A percentile compares a stretch with the other conserved stretches of the same genome.
phyloP scores from a whole-genome alignment of 495 filamentous ascomycete genomes.

The Hypoxylon subgilvum region DNA sequence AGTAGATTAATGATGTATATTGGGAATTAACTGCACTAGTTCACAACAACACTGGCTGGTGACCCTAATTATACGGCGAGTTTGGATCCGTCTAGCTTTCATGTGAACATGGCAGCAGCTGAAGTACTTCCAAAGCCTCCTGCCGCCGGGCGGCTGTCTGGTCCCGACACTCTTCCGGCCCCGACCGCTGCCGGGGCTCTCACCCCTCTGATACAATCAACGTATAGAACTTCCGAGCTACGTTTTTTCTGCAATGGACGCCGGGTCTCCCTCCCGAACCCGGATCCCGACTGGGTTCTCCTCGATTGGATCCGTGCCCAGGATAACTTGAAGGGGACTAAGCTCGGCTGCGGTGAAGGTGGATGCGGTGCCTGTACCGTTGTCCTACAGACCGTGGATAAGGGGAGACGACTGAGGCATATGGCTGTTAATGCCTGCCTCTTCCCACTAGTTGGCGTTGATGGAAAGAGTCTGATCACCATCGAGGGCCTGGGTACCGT shows the following conservation, averaged over 20 bases:
- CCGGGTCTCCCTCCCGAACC: slow-evolving; percentile 31
- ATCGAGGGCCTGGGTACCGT: slow-evolving; percentile 83
- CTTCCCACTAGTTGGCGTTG: slow-evolving; percentile 79
- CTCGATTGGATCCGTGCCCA: slow-evolving; percentile 38
- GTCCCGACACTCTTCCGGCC: slow-evolving; percentile 2
- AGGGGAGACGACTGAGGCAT: slow-evolving; percentile 77
- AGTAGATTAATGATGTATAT: not conserved
- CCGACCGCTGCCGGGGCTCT: slow-evolving; percentile 31
- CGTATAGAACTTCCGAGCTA: slow-evolving; percentile 35
- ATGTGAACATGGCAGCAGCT: slow-evolving; percentile 20
- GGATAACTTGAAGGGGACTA: slow-evolving; percentile 31
- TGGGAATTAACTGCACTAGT: no score
- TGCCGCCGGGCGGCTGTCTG: not conserved
- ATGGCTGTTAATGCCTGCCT: slow-evolving; percentile 84
- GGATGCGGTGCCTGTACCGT: slow-evolving; percentile 90
- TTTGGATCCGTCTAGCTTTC: not conserved
- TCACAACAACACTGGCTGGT: no score
- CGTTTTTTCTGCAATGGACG: slow-evolving; percentile 46
- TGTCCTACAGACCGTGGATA: slow-evolving; percentile 79
- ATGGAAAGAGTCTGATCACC: slow-evolving; percentile 92
- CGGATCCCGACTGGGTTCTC: slow-evolving; percentile 40
- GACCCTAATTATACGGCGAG: no score
- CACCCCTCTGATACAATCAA: slow-evolving; percentile 31
- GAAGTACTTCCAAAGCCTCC: slow-evolving; percentile 25
- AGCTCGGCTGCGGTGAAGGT: slow-evolving; percentile 75